Conservation (phyloP, 73 alveolate species). For the Paramecium primaurelia region DNA sequence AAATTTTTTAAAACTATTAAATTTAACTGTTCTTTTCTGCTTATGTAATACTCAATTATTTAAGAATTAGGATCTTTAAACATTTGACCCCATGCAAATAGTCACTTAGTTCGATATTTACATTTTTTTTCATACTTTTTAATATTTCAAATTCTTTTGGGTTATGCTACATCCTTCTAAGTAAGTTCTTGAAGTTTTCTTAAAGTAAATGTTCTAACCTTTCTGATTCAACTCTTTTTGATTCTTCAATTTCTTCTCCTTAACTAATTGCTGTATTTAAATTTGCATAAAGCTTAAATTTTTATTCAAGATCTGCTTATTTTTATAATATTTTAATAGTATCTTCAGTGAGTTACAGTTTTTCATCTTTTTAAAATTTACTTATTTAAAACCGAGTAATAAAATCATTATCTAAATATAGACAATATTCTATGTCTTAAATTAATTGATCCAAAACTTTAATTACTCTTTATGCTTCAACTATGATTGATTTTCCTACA, state of each 20-base stretch:
- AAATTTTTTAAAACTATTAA: not conserved
- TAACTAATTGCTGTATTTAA: not conserved
- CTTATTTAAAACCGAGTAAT: slow-evolving; percentile 37
- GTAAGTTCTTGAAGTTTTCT: slow-evolving; percentile 44
- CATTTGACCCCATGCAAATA: slow-evolving; percentile 52
- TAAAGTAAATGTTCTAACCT: not conserved
- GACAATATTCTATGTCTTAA: not conserved
- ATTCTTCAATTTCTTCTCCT: slow-evolving; percentile 58
- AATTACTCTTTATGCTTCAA: slow-evolving; percentile 55
- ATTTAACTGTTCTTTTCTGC: slow-evolving; percentile 47
- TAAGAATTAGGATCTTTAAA: not conserved
- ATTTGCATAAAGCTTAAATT: slow-evolving; percentile 41
- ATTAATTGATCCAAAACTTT: slow-evolving; percentile 48
- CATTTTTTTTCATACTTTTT: slow-evolving; percentile 35
- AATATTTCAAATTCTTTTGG: slow-evolving; percentile 51
- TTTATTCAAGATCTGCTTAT: slow-evolving; percentile 54
- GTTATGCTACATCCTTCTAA: slow-evolving; percentile 3
- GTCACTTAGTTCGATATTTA: slow-evolving; percentile 51
- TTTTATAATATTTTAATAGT: not conserved
- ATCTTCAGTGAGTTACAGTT: slow-evolving; percentile 7
- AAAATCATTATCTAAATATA: slow-evolving; percentile 51
- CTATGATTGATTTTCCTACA: slow-evolving; percentile 55
- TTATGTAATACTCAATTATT: slow-evolving; percentile 40
- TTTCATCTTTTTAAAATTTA: slow-evolving; percentile 46
- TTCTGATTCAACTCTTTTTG: slow-evolving; percentile 41